phyloP scores from a whole-genome alignment of 2,329 filamentous ascomycete genomes.

The Botrytis medusae region DNA sequence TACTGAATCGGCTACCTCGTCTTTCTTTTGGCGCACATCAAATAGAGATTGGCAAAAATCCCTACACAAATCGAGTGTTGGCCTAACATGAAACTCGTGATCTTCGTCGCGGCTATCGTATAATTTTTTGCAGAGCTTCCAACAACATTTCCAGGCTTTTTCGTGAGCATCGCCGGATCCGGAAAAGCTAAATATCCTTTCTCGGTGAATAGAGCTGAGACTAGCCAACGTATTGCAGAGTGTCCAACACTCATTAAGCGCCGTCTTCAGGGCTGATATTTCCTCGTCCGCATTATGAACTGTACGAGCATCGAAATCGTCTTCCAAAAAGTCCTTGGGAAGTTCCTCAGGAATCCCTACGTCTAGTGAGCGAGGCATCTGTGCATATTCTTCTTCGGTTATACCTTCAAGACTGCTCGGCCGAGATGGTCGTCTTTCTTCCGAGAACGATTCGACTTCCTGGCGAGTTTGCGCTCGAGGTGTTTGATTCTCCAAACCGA shows the following conservation, averaged over 20 bases:
- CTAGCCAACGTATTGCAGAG: constrained; percentile 87
- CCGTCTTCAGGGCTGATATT: constrained; percentile 67
- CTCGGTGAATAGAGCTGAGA: constrained; percentile 79
- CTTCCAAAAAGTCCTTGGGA: constrained; percentile 46
- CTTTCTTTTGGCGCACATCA: constrained; percentile 74
- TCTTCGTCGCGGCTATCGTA: constrained; percentile 79
- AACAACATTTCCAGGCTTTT: constrained; percentile 90
- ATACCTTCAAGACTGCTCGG: constrained; percentile 72
- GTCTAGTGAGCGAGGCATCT: constrained; percentile 33
- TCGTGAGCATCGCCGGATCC: constrained; percentile 77
- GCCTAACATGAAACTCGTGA: constrained; percentile 64
- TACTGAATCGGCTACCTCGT: constrained; percentile 81
- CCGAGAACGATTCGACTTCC: constrained; percentile 61
- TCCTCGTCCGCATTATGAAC: constrained; percentile 55
- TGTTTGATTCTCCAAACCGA: constrained; percentile 69
- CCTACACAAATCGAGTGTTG: constrained; percentile 81
- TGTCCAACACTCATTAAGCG: constrained; percentile 88
- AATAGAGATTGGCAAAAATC: constrained; percentile 93
- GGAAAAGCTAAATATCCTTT: constrained; percentile 74
- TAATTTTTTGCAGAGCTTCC: constrained; percentile 86
- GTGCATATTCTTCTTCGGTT: constrained; percentile 33
- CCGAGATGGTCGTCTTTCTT: constrained; percentile 53
- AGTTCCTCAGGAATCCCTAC: constrained; percentile 43
- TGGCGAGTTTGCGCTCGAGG: constrained; percentile 81
- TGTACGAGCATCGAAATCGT: constrained; percentile 47